Evolutionary conservation across 495 filamentous ascomycete genomes (phyloP), one percentile per base, ranked within the genome.

Genomic region (Podospora tetraspora): DNA sequence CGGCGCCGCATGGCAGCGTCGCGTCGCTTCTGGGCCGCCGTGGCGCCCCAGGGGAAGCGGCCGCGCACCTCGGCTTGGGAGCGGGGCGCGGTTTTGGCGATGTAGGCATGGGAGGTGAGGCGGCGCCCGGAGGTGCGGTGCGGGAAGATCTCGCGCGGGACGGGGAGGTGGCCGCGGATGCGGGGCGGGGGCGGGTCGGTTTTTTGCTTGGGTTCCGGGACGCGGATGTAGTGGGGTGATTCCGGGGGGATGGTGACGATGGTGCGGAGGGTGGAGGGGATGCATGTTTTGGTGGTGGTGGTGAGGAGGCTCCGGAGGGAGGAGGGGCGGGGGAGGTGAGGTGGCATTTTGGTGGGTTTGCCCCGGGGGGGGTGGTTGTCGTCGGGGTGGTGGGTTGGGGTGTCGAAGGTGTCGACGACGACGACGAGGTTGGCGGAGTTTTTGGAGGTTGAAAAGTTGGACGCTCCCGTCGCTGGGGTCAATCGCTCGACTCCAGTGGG

Each of bases 221-320:
- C 37, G 63, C 73, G 78, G 74, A 84, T 80, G 79, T 77, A 84
- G 13, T 71, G 70, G 10, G 82, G 81, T 9, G 81, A 83, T 52
- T 84, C 80, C 56, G 82, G 81, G 0, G 82, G 82, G 61, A 82
- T 68, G 52, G 63, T 8, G 61, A 27, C 19, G 64, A 66, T 87
- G 70, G 90, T 88, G 72, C 90, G 84, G 67, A 87, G 87, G 13
- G 88, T 85, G 68, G 91, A 8, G 86, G 63, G 88, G 81, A 75
- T 90, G 88, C n/a, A n/a, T n/a, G 66, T 84, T 75, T 9, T 83
- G 83, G 72, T 89, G 85, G 74, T 91, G 84, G 68, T 87, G 13
- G 61, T 23, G 52, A 77, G 62, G 65, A 71, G 65, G 67, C 68
- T 22, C 62, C 70, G 72, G 25, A 76, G 62, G 66, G 70, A 57